Conservation (phyloP, 352 stramenopile species). For the Globisporangium cederbergense region DNA sequence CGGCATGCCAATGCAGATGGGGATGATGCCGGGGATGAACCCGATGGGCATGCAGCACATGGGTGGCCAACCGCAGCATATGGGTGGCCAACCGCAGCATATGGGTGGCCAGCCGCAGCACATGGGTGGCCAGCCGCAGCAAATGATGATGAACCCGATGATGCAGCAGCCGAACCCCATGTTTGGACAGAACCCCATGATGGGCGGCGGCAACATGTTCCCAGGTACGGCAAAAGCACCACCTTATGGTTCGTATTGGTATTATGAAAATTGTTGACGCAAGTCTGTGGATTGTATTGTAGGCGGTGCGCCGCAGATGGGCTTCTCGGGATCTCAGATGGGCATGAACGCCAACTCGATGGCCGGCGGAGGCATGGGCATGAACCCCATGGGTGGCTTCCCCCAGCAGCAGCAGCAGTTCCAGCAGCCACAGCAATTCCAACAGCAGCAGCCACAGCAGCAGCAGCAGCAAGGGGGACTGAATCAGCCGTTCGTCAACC, state of each 20-base stretch:
- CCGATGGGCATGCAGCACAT: constrained; percentile 30
- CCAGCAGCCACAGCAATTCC: constrained; percentile 26
- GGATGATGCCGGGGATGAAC: constrained; percentile 36
- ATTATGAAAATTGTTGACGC: not conserved
- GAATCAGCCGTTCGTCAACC: constrained; percentile 80
- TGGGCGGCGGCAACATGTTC: constrained; percentile 35
- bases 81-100: constrained; percentile 5
- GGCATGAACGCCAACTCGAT: constrained; percentile 50
- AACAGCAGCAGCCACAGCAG: constrained; percentile 29
- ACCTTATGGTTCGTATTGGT: not conserved
- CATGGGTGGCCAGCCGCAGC: not conserved
- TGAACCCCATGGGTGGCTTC: constrained; percentile 52
- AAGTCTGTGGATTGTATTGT: constrained; percentile 2
- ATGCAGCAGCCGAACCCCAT: constrained; percentile 35
- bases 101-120: constrained; percentile 6
- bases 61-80: constrained; percentile 4
- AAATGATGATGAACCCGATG: constrained; percentile 35
- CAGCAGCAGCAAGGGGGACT: constrained; percentile 39
- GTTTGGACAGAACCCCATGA: constrained; percentile 38
- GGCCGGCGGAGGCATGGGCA: constrained; percentile 41
- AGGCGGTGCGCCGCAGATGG: constrained; percentile 40
- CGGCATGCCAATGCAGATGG: constrained; percentile 24
- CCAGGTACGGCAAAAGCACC: constrained; percentile 31
- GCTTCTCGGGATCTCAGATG: constrained; percentile 49
- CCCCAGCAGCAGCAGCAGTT: constrained; percentile 37